Conservation (phyloP, 805 yeast species). For the Teunomyces panamensis region DNA sequence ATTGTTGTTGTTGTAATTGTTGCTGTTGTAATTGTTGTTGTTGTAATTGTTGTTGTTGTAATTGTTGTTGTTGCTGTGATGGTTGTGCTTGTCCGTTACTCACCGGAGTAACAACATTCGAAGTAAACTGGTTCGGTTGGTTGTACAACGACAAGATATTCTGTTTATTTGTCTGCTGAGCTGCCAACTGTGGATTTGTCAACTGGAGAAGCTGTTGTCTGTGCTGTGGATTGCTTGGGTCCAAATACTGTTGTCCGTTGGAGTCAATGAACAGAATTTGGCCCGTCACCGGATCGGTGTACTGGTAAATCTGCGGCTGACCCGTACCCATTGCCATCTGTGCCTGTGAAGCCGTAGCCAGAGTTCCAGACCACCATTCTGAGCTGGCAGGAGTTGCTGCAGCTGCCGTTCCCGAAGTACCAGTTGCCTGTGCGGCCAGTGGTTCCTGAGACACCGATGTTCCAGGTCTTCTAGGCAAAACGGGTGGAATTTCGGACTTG, state of each 20-base stretch:
- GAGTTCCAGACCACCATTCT: slow-evolving; percentile 30
- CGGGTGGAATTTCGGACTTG: slow-evolving; percentile 47
- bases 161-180: slow-evolving; percentile 33
- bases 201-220: slow-evolving; percentile 34
- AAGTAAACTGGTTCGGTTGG: slow-evolving; percentile 30
- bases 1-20: slow-evolving; percentile 10
- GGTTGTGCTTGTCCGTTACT: slow-evolving; percentile 10
- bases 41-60: slow-evolving; percentile 7
- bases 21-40: slow-evolving; percentile 8
- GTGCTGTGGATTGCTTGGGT: slow-evolving; percentile 45
- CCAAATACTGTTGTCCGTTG: slow-evolving; percentile 61
- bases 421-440: no score
- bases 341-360: slow-evolving; percentile 1
- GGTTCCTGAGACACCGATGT: no score
- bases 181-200: slow-evolving; percentile 20
- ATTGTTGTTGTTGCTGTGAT: slow-evolving; percentile 7
- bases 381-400: slow-evolving; percentile 16
- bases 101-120: slow-evolving; percentile 26
- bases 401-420: slow-evolving; percentile 9
- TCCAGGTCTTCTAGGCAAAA: slow-evolving; percentile 40
- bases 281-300: slow-evolving; percentile 71
- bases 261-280: slow-evolving; percentile 64
- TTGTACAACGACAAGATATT: slow-evolving; percentile 40
- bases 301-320: slow-evolving; percentile 59
- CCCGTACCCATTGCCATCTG: slow-evolving; percentile 12